Conservation (phyloP, 2,329 filamentous ascomycete species). For the Thermochaetoides dissita region DNA sequence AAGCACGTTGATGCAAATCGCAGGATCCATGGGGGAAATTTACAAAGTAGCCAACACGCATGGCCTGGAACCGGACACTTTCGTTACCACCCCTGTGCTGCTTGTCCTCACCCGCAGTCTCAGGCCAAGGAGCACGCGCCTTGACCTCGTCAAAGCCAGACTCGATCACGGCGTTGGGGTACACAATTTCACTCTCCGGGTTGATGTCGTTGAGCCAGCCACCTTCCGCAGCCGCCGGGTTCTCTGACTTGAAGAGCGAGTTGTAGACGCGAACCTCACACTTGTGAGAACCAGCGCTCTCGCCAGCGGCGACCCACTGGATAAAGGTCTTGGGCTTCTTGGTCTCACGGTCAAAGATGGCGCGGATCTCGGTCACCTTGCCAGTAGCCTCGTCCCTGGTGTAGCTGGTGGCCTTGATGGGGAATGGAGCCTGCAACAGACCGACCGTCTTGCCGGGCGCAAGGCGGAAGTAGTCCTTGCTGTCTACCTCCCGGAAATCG, state of each 20-base stretch:
- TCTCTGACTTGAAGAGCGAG: constrained; percentile 71
- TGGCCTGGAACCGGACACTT: constrained; percentile 77
- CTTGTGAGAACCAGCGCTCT: constrained; percentile 50
- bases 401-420: constrained; percentile 49
- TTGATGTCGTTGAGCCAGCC: constrained; percentile 79
- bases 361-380: constrained; percentile 27
- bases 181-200: constrained; percentile 70
- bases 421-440: constrained; percentile 49
- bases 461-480: constrained; percentile 56
- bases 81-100: constrained; percentile 48
- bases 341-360: constrained; percentile 55
- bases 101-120: constrained; percentile 56
- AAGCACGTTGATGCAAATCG: background rate
- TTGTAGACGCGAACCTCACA: constrained; percentile 70
- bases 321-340: constrained; percentile 71
- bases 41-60: constrained; percentile 75
- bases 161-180: constrained; percentile 65
- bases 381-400: constrained; percentile 43
- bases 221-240: constrained; percentile 62
- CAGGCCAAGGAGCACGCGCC: constrained; percentile 65
- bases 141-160: constrained; percentile 67
- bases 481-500: constrained; percentile 55
- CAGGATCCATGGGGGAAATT: constrained; percentile 17
- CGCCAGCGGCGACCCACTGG: constrained; percentile 64
- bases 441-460: constrained; percentile 55